Percentiles rank a stretch among this genome's conserved stretches.
Conservation (phyloP, 2,329 filamentous ascomycete species). For the Cucurbitaria berberidis region DNA sequence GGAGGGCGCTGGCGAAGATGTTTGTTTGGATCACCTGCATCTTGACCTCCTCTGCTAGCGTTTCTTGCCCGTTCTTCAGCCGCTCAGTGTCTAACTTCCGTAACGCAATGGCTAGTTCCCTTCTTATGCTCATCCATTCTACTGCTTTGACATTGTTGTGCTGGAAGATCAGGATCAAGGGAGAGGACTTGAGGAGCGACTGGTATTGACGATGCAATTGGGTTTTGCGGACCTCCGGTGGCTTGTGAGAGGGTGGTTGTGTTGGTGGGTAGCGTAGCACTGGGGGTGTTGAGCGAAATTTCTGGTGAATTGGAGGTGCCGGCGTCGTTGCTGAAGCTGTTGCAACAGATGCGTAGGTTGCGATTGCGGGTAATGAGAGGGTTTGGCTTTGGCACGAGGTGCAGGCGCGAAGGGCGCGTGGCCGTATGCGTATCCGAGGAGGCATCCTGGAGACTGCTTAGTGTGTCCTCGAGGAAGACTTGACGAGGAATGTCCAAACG, state of each 20-base stretch:
- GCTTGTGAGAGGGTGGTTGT: slow-evolving; percentile 87
- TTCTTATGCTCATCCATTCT: slow-evolving; percentile 75
- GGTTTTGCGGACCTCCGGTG: slow-evolving; percentile 84
- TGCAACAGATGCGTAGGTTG: slow-evolving; percentile 58
- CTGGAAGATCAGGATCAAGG: slow-evolving; percentile 85
- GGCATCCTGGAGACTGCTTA: slow-evolving; percentile 39
- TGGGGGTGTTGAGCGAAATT: slow-evolving; percentile 51
- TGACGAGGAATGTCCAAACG: slow-evolving; percentile 6
- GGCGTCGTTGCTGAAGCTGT: slow-evolving; percentile 59
- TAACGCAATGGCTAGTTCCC: slow-evolving; percentile 69
- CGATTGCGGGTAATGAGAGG: slow-evolving; percentile 40
- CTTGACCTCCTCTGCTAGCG: slow-evolving; percentile 68
- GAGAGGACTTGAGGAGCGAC: slow-evolving; percentile 82
- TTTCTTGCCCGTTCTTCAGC: slow-evolving; percentile 61
- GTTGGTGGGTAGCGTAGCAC: slow-evolving; percentile 63
- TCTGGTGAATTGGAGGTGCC: slow-evolving; percentile 59
- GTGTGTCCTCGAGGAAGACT: background rate
- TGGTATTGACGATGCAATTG: slow-evolving; percentile 88
- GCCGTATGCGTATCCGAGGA: slow-evolving; percentile 46
- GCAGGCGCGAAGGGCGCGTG: slow-evolving; percentile 38
- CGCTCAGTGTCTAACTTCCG: slow-evolving; percentile 71
- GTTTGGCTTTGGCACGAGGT: slow-evolving; percentile 29
- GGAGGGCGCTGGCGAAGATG: slow-evolving; percentile 85
- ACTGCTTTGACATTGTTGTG: slow-evolving; percentile 77
- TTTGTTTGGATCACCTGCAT: slow-evolving; percentile 86